Conservation (phyloP, 495 filamentous ascomycete species). For the Penicillium odoratum region DNA sequence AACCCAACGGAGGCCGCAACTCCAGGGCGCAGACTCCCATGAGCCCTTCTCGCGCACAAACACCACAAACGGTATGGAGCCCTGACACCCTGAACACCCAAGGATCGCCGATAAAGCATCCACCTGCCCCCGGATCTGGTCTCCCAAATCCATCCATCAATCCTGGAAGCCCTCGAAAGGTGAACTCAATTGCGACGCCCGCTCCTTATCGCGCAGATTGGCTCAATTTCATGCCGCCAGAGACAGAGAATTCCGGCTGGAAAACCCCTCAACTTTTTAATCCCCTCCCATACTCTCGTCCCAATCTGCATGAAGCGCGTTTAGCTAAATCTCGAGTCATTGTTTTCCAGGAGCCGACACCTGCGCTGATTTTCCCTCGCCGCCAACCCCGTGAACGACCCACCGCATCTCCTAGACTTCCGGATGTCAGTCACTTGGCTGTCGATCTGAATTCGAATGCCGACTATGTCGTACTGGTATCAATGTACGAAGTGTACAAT, state of each 20-base stretch:
- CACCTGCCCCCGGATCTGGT: conserved; percentile 27
- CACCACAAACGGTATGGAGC: conserved; percentile 46
- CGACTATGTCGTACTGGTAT: conserved; percentile 87
- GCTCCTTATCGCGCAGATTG: conserved; percentile 14
- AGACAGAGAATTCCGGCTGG: conserved; percentile 17
- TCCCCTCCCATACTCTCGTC: conserved; percentile 24
- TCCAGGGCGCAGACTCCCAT: conserved; percentile 82
- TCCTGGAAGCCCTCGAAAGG: conserved; percentile 27
- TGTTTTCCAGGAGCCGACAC: conserved; percentile 51
- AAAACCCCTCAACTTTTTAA: conserved; percentile 13
- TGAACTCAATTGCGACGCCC: not conserved
- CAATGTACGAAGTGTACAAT: conserved; percentile 99
- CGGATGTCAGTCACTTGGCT: conserved; percentile 69
- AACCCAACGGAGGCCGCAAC: conserved; percentile 56
- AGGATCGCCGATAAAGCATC: conserved; percentile 25
- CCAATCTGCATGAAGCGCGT: conserved; percentile 18
- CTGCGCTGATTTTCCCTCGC: conserved; percentile 52
- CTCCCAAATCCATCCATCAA: conserved; percentile 20
- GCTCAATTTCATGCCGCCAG: conserved; percentile 6
- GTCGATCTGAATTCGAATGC: conserved; percentile 67
- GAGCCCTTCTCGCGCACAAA: conserved; percentile 54
- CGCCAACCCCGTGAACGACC: conserved; percentile 61
- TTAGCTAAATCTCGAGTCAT: conserved; percentile 40
- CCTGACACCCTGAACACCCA: conserved; percentile 28
- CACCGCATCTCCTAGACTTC: conserved; percentile 65